Conservation (phyloP, 306 rosid genomes). For the Trifolium repens region DNA sequence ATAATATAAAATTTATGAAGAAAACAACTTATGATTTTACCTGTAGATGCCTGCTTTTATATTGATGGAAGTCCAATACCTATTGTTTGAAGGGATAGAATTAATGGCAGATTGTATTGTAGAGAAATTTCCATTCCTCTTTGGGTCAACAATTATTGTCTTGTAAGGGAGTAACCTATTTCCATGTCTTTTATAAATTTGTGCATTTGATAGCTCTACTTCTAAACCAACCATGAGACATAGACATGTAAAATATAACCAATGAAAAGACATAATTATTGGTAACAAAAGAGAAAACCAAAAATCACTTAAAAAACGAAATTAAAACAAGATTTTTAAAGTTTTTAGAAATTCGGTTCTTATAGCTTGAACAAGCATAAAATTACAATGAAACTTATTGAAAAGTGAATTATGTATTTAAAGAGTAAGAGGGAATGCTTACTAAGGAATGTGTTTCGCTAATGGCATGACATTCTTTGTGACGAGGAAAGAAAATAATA, state of each 20-base stretch:
- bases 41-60: slow-evolving; percentile 68
- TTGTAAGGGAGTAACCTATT: background rate
- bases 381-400: too few species aligned
- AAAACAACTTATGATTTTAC: slow-evolving; percentile 34
- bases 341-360: background rate
- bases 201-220: slow-evolving; percentile 17
- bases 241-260: background rate
- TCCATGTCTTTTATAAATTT: background rate
- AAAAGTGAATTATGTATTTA: too few species aligned
- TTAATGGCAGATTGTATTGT: slow-evolving; percentile 74
- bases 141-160: slow-evolving; percentile 49
- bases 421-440: too few species aligned
- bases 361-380: too few species aligned
- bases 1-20: background rate
- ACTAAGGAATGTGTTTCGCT: too few species aligned
- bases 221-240: background rate
- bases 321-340: background rate
- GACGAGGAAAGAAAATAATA: too few species aligned
- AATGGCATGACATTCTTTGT: too few species aligned
- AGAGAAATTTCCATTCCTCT: slow-evolving; percentile 59
- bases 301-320: too few species aligned
- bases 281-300: background rate
- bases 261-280: background rate
- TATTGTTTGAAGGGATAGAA: slow-evolving; percentile 63
- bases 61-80: slow-evolving; percentile 55